Base-by-base conservation (phyloP, 306 rosid species). In the Lathyrus tuberosus region DNA sequence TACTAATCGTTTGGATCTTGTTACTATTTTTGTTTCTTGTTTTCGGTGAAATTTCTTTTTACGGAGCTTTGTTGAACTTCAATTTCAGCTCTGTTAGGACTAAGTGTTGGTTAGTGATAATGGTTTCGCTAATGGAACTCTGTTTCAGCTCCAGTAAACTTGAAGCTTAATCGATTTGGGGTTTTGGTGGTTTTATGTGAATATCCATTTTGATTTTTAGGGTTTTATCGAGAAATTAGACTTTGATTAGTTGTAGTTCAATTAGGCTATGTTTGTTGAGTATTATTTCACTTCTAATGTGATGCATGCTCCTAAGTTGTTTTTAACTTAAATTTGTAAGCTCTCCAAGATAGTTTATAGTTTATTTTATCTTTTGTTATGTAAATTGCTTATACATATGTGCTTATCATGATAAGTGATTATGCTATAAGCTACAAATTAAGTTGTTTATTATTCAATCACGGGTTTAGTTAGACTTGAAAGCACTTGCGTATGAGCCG, bases 1-100 rank as follows among this genome's bases (percentile, higher is more conserved):
- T 14, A 20, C 22, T 20, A 24, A 67, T 24, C 62, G 22, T 58
- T 68, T 73, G 48, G 82, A 74, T 62, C 73, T 56, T 14, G 20
- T 46, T 3, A 14, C 31, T 47, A 60, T 47, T 63, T 35, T 7
- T 35, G 40, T 7, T 35, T 35, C n/a, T 10, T 42, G 4, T 42
- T 10, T 42, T 13, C 4, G 47, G 4, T 26, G 1, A 3, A 42
- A 3, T 42, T 42, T 42, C 1, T 42, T 10, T 3, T 42, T 42
- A 42, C 1, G 5, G n/a, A 42, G 5, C 5, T 42, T 42, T 13
- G 14, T 42, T 2, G 5, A 42, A 42, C n/a, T 42, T 42, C 47
- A 10, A 12, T 41, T 41, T 35, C 3, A 35, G 40, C 40, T 35
- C 2, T 7, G 40, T 35, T 35, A 12, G 14, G 14, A 11, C 46